Conservation (phyloP, 2,329 filamentous ascomycete genomes). For the Neonectria magnoliae region DNA sequence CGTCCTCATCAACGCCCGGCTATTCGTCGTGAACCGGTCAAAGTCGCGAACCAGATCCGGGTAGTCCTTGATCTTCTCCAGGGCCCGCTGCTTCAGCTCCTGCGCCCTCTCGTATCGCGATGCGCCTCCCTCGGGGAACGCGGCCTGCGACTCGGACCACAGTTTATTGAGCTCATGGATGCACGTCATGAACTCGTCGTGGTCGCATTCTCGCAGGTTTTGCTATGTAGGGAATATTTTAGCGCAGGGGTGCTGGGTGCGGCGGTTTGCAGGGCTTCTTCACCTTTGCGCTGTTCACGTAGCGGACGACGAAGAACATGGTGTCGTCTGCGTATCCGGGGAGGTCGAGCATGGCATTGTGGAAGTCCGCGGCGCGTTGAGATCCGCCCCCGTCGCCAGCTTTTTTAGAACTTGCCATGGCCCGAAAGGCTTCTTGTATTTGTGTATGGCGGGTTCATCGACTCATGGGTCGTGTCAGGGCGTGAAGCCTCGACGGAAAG, state of each 20-base stretch:
- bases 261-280: background rate
- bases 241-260: background rate
- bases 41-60: constrained; percentile 43
- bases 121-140: constrained; percentile 4
- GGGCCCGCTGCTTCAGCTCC: constrained; percentile 35
- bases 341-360: constrained; percentile 39
- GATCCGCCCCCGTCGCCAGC: constrained; percentile 24
- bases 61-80: constrained; percentile 41
- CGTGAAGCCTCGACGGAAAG: background rate
- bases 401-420: constrained; percentile 17
- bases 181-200: constrained; percentile 36
- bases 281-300: constrained; percentile 39
- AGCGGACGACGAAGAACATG: constrained; percentile 44
- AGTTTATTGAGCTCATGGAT: constrained; percentile 29
- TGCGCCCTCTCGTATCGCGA: constrained; percentile 23
- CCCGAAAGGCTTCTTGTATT: too few relatives aligned
- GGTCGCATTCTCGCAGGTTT: constrained; percentile 40
- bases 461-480: too few relatives aligned
- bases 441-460: too few relatives aligned
- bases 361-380: constrained; percentile 42
- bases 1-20: constrained; percentile 24
- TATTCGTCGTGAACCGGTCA: constrained; percentile 37
- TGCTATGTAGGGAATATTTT: constrained; percentile 21
- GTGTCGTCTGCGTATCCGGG: constrained; percentile 45
- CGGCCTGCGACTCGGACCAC: constrained; percentile 20